These are phyloP conservation scores for Rubroboletus satanas DNA, from an alignment of 768 basidiomycete genomes.

Conservation along the genomic window DNA sequence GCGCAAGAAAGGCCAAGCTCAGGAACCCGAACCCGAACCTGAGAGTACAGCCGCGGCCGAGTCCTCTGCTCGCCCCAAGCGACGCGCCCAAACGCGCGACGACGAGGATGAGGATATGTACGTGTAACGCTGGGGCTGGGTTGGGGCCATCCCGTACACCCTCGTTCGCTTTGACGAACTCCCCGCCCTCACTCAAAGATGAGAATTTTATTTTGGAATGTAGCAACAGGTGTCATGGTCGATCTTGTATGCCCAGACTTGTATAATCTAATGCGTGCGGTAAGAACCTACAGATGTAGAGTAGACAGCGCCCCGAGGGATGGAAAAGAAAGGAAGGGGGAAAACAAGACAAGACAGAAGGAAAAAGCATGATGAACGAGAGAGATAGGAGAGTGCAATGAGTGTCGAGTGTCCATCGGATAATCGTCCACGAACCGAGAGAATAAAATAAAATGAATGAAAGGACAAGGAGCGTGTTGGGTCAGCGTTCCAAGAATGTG, in stretches of 20 bases:
- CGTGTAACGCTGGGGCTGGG: constrained; percentile 1
- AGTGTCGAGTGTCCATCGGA: constrained; percentile 6
- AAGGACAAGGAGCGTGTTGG: constrained; percentile 10
- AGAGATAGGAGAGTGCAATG: not conserved
- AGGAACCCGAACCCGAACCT: constrained; percentile 17
- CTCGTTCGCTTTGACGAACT: not conserved
- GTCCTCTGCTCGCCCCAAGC: constrained; percentile 3
- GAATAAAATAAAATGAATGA: not conserved
- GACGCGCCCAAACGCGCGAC: constrained; percentile 5
- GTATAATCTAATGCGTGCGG: constrained; percentile 9
- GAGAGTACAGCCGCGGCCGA: not conserved
- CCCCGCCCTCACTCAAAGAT: not conserved
- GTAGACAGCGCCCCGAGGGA: not conserved
- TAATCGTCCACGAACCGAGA: constrained; percentile 1
- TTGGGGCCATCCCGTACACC: not conserved
- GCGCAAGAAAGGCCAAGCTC: constrained; percentile 29
- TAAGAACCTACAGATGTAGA: constrained; percentile 10
- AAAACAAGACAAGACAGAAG: not conserved
- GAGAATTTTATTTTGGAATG: not conserved
- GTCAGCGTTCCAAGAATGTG: not conserved
- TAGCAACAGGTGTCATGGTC: constrained; percentile 8
- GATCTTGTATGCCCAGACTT: constrained; percentile 3
- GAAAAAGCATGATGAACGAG: not conserved
- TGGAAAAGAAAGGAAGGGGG: not conserved
- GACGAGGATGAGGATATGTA: constrained; percentile 27